These are phyloP conservation scores for Cantharellus anzutake DNA, from an alignment of 768 basidiomycete genomes.

Conservation along the genomic window DNA sequence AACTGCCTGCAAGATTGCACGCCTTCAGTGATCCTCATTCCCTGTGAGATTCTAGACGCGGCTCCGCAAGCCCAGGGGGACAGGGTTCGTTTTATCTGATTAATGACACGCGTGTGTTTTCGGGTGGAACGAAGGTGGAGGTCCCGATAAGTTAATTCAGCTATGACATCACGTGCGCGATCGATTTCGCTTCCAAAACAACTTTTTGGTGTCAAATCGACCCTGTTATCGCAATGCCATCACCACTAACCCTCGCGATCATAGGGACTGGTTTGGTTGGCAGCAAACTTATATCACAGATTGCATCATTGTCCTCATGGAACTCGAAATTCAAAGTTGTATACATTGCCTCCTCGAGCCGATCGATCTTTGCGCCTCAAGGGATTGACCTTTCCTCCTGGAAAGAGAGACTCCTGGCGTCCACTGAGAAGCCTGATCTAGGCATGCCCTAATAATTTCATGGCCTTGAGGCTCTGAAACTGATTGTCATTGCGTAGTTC, in stretches of 20 bases:
- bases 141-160: no score
- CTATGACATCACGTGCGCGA: no score
- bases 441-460: conserved; percentile 9
- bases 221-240: neutral
- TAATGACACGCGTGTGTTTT: no score
- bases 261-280: conserved; percentile 91
- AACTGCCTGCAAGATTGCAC: no score
- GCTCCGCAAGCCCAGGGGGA: no score
- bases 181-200: no score
- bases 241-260: conserved; percentile 36
- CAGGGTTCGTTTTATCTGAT: no score
- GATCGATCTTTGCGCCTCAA: conserved; percentile 33
- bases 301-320: conserved; percentile 43
- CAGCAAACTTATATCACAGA: conserved; percentile 64
- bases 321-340: conserved; percentile 41
- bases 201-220: no score
- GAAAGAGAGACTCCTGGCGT: conserved; percentile 28
- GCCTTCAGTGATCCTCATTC: no score
- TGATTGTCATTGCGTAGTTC: neutral
- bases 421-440: conserved; percentile 28
- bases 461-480: neutral
- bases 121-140: no score
- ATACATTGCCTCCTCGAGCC: conserved; percentile 48
- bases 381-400: conserved; percentile 27
- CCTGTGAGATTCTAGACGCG: no score